phyloP scores from a whole-genome alignment of 169 alveolate genomes.

The Plasmodium malariae region DNA sequence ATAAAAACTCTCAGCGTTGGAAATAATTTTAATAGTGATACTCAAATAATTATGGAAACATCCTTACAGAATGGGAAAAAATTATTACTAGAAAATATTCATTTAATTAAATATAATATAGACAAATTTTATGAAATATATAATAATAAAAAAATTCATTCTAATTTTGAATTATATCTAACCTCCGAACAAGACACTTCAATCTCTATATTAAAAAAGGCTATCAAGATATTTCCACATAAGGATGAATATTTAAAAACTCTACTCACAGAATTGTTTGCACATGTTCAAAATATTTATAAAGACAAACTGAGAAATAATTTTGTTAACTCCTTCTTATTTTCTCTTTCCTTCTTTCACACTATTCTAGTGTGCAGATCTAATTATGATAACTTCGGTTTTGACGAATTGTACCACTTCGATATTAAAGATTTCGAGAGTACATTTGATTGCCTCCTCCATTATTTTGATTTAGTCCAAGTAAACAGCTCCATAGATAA shows the following conservation, averaged over 20 bases:
- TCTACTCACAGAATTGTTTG: conserved; percentile 26
- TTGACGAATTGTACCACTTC: conserved; percentile 44
- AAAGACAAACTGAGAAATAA: conserved; percentile 52
- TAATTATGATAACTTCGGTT: conserved; percentile 50
- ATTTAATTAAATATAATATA: conserved; percentile 62
- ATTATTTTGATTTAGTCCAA: conserved; percentile 42
- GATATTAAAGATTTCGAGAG: conserved; percentile 58
- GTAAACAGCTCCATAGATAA: background rate
- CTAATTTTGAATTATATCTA: conserved; percentile 53
- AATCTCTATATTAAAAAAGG: conserved; percentile 25
- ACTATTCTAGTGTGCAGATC: conserved; percentile 45
- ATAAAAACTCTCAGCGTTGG: conserved; percentile 71
- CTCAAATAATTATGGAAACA: conserved; percentile 69
- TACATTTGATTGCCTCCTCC: conserved; percentile 45
- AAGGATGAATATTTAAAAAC: conserved; percentile 45
- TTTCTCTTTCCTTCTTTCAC: conserved; percentile 60
- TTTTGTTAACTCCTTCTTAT: conserved; percentile 51
- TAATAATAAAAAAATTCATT: conserved; percentile 61
- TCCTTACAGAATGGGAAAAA: conserved; percentile 67
- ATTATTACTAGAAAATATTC: conserved; percentile 63
- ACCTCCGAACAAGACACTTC: conserved; percentile 43
- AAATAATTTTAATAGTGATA: conserved; percentile 64
- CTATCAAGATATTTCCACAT: conserved; percentile 55
- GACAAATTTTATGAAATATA: conserved; percentile 70
- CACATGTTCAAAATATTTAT: conserved; percentile 33